These are phyloP conservation scores for Dioscorea dumetorum DNA, from an alignment of 106 monocot species.

Conservation along the genomic window DNA sequence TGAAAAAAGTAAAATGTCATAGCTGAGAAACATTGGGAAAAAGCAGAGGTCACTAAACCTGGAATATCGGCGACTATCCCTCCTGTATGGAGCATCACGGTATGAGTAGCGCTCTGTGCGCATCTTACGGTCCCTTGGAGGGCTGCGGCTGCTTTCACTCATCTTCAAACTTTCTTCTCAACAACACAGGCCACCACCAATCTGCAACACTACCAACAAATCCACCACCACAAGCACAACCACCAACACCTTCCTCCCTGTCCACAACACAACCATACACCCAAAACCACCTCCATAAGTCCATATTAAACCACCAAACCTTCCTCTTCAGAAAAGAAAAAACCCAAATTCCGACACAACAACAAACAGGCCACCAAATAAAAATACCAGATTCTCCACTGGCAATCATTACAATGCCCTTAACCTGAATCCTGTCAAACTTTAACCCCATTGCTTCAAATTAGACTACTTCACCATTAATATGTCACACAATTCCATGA, in stretches of 20 bases:
- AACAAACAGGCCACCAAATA: constrained; percentile 12
- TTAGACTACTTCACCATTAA: constrained; percentile 2
- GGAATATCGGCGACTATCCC: constrained; percentile 32
- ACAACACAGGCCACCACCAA: constrained; percentile 8
- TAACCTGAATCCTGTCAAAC: constrained; percentile 8
- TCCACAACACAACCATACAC: constrained; percentile 48
- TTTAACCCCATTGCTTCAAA: constrained; percentile 8
- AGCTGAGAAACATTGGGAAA: too few species aligned
- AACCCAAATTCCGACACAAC: constrained; percentile 19
- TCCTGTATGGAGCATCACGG: constrained; percentile 76
- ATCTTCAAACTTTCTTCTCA: constrained; percentile 38
- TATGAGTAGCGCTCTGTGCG: constrained; percentile 58
- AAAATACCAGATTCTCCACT: constrained; percentile 20
- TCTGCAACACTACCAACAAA: constrained; percentile 21
- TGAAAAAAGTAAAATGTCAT: too few species aligned
- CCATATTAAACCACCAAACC: constrained; percentile 32
- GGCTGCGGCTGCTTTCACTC: constrained; percentile 62
- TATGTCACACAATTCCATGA: too few species aligned
- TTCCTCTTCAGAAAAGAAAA: constrained; percentile 23
- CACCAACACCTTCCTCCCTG: constrained; percentile 39
- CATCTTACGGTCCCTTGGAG: constrained; percentile 75
- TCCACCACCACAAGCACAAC: constrained; percentile 26
- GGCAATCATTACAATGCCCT: constrained; percentile 7
- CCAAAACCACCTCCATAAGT: constrained; percentile 49
- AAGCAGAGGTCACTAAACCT: background rate